A percentile compares a stretch with the other conserved stretches of the same genome.
Evolutionary conservation across 2,329 filamentous ascomycete species (phyloP).

Genomic region (Aspergillus hiratsukae): DNA sequence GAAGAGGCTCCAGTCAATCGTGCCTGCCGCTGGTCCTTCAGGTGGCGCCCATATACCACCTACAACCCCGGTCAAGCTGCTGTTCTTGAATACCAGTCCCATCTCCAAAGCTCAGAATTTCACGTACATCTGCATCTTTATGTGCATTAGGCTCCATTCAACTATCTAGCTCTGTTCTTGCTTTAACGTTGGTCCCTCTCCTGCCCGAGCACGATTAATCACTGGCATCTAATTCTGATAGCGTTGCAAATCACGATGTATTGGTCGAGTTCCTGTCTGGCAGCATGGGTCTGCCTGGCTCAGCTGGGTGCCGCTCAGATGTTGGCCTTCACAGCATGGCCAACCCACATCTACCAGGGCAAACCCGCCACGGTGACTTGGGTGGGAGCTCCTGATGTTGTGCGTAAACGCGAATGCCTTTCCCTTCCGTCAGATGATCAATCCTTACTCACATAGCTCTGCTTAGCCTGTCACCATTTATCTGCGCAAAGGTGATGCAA

Average conservation of each 20-base stretch:
- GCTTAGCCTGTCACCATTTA: constrained; percentile 50
- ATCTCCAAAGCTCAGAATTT: background rate
- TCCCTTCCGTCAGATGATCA: background rate
- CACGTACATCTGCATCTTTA: background rate
- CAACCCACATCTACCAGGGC: constrained; percentile 46
- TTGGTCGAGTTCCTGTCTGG: constrained; percentile 47
- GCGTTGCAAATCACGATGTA: constrained; percentile 41
- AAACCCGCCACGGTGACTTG: constrained; percentile 48
- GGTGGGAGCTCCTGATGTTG: constrained; percentile 38
- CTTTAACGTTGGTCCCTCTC: background rate
- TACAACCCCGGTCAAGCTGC: background rate
- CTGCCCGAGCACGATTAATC: background rate
- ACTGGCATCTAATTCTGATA: background rate
- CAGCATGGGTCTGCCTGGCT: constrained; percentile 40
- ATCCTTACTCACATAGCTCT: constrained; percentile 10
- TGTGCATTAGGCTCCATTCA: background rate
- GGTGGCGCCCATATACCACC: background rate
- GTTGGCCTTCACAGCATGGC: constrained; percentile 51
- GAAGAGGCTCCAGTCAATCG: background rate
- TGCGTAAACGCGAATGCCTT: constrained; percentile 13
- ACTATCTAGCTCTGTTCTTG: background rate
- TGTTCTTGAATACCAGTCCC: background rate
- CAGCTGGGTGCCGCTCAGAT: constrained; percentile 45
- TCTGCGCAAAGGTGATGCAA: constrained; percentile 50
- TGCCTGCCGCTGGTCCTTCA: background rate